Conservation (phyloP, 139 green algal species). For the Marvania coccoides region DNA sequence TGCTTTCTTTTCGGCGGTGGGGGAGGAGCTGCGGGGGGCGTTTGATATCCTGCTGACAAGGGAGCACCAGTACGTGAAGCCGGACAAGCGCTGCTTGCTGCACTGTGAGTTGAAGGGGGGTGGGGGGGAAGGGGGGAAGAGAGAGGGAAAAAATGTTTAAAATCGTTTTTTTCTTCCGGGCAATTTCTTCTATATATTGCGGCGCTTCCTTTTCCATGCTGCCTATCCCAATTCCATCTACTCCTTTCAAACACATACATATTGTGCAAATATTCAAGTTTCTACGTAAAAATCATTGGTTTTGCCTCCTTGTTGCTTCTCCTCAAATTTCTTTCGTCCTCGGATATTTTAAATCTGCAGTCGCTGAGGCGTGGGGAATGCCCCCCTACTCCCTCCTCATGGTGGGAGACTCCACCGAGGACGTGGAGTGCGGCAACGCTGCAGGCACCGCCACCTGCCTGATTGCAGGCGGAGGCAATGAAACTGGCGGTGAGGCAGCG, state of each 20-base stretch:
- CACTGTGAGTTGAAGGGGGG: slow-evolving; percentile 45
- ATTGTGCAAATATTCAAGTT: too few species aligned
- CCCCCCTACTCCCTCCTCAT: slow-evolving; percentile 49
- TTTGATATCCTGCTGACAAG: slow-evolving; percentile 56
- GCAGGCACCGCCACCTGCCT: slow-evolving; percentile 60
- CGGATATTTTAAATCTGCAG: not conserved
- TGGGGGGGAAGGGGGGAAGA: not conserved
- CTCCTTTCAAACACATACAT: too few species aligned
- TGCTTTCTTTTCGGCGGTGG: slow-evolving; percentile 58
- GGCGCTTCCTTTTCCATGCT: too few species aligned
- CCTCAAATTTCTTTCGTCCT: not conserved
- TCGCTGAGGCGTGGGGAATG: slow-evolving; percentile 33
- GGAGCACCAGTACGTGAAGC: slow-evolving; percentile 61
- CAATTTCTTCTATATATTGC: too few species aligned
- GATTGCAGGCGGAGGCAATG: slow-evolving; percentile 32
- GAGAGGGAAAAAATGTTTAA: not conserved
- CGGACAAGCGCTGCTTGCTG: slow-evolving; percentile 53
- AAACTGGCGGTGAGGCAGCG: not conserved
- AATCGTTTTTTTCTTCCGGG: too few species aligned
- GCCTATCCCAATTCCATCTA: too few species aligned
- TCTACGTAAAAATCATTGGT: too few species aligned
- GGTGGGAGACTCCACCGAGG: slow-evolving; percentile 56
- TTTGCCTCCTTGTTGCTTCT: too few species aligned
- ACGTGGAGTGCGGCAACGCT: slow-evolving; percentile 54
- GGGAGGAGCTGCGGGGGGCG: slow-evolving; percentile 37